Percentiles rank a stretch among this genome's conserved stretches.
phyloP scores from a whole-genome alignment of 1,284 basidiomycete species.

The Leccinum olivaceoglutinosum region DNA sequence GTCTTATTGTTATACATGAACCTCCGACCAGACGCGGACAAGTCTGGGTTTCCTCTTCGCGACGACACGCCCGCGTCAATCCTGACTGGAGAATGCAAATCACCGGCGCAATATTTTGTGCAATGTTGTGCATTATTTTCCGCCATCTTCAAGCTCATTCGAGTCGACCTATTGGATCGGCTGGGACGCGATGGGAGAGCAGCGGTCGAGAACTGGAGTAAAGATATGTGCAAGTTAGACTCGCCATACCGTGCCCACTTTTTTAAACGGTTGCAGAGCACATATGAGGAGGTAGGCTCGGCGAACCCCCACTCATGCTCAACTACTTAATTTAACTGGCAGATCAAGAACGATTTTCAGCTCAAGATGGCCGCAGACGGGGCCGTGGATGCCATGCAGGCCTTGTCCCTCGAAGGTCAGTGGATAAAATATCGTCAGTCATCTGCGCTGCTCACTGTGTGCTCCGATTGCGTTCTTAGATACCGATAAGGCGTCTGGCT shows the following conservation, averaged over 20 bases:
- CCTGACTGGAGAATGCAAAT: background rate
- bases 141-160: background rate
- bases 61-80: background rate
- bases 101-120: background rate
- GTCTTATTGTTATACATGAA: background rate
- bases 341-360: background rate
- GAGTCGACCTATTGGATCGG: background rate
- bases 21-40: background rate
- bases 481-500: background rate
- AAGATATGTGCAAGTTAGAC: background rate
- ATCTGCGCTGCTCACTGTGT: background rate
- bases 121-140: background rate
- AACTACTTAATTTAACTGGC: background rate
- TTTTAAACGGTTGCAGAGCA: background rate
- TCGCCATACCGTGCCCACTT: background rate
- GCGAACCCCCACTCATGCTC: background rate
- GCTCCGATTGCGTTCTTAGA: background rate
- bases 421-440: background rate
- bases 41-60: background rate
- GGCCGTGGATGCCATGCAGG: background rate
- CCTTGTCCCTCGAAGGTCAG: background rate
- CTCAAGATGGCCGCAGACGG: too few relatives aligned
- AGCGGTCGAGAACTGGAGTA: background rate
- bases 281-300: background rate
- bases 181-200: background rate